Conservation (phyloP, 768 basidiomycete species). For the Agaricus blazei region DNA sequence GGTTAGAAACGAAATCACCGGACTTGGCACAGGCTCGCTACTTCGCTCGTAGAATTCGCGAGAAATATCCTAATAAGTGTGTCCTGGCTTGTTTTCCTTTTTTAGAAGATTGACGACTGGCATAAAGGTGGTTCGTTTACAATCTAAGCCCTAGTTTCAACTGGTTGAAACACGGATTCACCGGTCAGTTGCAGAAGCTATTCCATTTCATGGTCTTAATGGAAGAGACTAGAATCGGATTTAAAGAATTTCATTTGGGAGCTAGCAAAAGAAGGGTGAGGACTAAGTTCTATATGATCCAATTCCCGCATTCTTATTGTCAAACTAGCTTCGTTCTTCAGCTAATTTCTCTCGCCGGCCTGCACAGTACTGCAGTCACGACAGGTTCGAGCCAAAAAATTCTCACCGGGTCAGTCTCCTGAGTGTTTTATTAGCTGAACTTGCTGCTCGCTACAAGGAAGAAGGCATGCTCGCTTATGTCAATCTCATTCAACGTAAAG, state of each 20-base stretch:
- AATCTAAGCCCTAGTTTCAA: constrained; percentile 94
- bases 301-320: constrained; percentile 2
- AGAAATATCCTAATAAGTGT: constrained; percentile 68
- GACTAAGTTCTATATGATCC: background rate
- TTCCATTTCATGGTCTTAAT: background rate
- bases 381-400: constrained; percentile 46
- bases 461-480: constrained; percentile 95
- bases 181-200: constrained; percentile 31
- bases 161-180: constrained; percentile 82
- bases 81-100: constrained; percentile 12
- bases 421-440: constrained; percentile 49
- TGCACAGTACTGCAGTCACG: constrained; percentile 77
- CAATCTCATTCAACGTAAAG: constrained; percentile 80
- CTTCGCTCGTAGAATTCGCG: constrained; percentile 73
- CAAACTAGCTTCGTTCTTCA: constrained; percentile 76
- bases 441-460: constrained; percentile 72
- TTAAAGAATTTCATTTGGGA: constrained; percentile 89
- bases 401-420: constrained; percentile 1
- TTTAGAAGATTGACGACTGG: constrained; percentile 1
- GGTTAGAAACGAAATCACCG: constrained; percentile 92
- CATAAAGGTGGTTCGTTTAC: constrained; percentile 75
- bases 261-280: constrained; percentile 80
- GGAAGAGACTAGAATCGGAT: constrained; percentile 48
- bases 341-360: constrained; percentile 83
- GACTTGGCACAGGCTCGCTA: constrained; percentile 72